Percentiles rank a stretch among this genome's conserved stretches.
Evolutionary conservation across 1,284 basidiomycete species (phyloP).

Genomic region (Sanghuangporus weigelae): DNA sequence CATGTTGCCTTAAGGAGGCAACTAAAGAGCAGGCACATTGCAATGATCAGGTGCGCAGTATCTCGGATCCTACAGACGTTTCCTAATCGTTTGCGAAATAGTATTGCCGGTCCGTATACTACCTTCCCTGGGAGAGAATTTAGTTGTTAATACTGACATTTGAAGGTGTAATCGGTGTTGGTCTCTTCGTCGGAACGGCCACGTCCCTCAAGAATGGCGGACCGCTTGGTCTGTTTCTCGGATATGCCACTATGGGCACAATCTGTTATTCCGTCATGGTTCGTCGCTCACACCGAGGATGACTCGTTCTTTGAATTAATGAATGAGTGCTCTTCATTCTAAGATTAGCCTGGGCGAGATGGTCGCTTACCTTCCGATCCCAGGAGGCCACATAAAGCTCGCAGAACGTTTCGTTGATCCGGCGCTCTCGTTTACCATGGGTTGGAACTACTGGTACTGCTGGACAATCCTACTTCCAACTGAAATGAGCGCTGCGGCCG

Average conservation of each 20-base stretch:
- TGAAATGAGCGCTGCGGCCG: constrained; percentile 71
- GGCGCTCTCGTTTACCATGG: constrained; percentile 76
- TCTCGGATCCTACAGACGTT: background rate
- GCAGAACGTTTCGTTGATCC: constrained; percentile 78
- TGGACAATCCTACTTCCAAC: constrained; percentile 70
- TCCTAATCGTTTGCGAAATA: constrained; percentile 20
- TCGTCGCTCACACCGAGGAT: background rate
- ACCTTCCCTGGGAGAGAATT: background rate
- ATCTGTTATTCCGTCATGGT: constrained; percentile 61
- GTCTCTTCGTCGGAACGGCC: constrained; percentile 62
- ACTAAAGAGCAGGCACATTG: constrained; percentile 62
- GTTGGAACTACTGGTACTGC: constrained; percentile 81
- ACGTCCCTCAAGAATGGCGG: constrained; percentile 49
- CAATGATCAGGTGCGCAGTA: constrained; percentile 56
- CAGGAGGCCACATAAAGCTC: constrained; percentile 74
- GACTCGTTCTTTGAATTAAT: background rate
- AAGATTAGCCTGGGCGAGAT: constrained; percentile 51
- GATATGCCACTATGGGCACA: constrained; percentile 54
- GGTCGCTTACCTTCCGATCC: constrained; percentile 64
- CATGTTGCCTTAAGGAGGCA: constrained; percentile 42
- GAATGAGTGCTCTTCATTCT: constrained; percentile 10
- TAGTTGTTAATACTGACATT: background rate
- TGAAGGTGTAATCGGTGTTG: constrained; percentile 71
- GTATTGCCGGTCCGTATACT: constrained; percentile 29
- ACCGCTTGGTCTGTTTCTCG: constrained; percentile 56